Conservation (phyloP, 1,284 basidiomycete species). For the Austroboletus novae-zelandiae region DNA sequence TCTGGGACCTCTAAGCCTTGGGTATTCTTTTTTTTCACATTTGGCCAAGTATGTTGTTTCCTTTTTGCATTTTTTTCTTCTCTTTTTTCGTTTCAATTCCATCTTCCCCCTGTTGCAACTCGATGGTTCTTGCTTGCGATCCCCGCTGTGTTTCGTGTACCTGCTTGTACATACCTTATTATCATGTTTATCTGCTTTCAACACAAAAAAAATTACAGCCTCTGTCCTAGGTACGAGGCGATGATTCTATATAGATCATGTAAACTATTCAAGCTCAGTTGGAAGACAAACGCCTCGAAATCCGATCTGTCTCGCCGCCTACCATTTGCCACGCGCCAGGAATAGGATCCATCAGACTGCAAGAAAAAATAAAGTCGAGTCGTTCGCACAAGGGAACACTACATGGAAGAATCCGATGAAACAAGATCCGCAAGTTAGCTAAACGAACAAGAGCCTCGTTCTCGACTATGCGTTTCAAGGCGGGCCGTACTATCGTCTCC, state of each 20-base stretch:
- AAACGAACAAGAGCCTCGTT: no score
- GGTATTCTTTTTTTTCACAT: background rate
- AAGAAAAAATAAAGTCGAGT: no score
- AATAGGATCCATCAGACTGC: no score
- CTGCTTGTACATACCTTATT: conserved; percentile 38
- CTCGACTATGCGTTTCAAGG: no score
- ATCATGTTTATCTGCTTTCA: conserved; percentile 29
- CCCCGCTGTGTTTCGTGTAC: conserved; percentile 30
- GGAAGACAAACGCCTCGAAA: no score
- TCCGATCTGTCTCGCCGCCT: no score
- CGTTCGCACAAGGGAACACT: no score
- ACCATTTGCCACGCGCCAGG: no score
- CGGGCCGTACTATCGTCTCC: no score
- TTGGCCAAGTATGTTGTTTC: background rate
- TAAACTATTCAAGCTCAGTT: no score
- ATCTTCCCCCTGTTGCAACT: conserved; percentile 7
- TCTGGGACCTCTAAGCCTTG: conserved; percentile 10
- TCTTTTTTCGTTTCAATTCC: background rate
- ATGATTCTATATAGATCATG: background rate
- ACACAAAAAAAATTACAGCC: background rate
- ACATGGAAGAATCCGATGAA: no score
- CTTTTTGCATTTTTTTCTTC: conserved; percentile 1
- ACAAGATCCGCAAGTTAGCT: no score
- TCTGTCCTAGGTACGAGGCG: background rate
- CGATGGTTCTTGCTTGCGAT: conserved; percentile 21